Base-by-base conservation (phyloP, 164 flowering plant species). In the Umbellularia californica region DNA sequence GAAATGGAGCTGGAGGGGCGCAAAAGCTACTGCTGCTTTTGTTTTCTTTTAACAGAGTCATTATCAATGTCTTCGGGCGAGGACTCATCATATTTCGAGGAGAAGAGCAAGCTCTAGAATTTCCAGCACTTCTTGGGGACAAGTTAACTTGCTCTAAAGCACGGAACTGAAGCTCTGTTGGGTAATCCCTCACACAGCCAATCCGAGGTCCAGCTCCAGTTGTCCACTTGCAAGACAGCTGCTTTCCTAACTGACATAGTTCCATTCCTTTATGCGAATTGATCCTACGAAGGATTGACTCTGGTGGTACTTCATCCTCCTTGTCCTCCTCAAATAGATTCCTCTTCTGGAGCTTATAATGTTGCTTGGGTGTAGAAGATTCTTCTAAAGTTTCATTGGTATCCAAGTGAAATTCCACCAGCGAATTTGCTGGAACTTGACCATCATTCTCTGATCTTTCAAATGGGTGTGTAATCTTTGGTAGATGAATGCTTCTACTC, bases 121-220 rank as follows among this genome's bases (percentile, higher is more conserved):
- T 52, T 24, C 80, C 70, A 5, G 74, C 78, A 70, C 87, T 82
- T 82, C 89, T 87, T 35, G 97, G 97, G 66, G 95, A 92, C 82
- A 92, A 76, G 74, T 85, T 83, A 35, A 91, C 90, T 71, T 88
- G 82, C 85, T 91, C 95, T 68, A 92, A 69, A 23, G 90, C 95
- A 14, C 81, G 82, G 47, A 77, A 71, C 65, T 90, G 97, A 60
- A 91, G 90, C 77, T 86, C 87, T 0, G 89, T 79, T 1, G 97
- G 97, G 72, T 89, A 87, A 76, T 92, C 95, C 78, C 94, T 80
- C 60, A 92, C 89, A 73, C 94, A 92, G 24, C 95, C 88, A 22
- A 92, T 92, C 58, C 97, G 79, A 5, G 97, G 90, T 20, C 97
- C 97, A 11, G 93, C 92, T 69, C 97, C 97, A 2, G 92, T 88